Evolutionary conservation across 768 basidiomycete species (phyloP).

Genomic region (Russula virescens): DNA sequence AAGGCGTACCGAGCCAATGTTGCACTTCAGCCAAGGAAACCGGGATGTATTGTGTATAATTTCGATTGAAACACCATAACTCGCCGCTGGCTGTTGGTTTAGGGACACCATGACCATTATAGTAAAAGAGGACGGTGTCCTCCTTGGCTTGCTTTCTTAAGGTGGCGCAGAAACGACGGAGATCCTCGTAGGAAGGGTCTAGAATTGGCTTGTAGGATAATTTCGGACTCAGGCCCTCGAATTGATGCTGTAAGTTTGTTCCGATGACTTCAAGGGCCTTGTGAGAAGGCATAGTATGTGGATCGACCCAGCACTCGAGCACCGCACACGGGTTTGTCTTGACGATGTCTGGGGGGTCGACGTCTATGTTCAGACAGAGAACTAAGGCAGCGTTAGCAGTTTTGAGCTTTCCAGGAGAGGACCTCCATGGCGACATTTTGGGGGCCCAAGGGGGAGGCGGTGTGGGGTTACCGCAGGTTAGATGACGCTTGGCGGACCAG

Average conservation of each 20-base stretch:
- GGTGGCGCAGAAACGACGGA: conserved; percentile 78
- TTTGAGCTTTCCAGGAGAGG: conserved; percentile 79
- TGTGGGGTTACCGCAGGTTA: conserved; percentile 82
- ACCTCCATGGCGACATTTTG: conserved; percentile 73
- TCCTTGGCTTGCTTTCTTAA: conserved; percentile 86
- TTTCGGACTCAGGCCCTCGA: conserved; percentile 91
- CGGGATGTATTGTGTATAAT: conserved; percentile 97
- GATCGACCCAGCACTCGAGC: conserved; percentile 97
- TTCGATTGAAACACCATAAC: conserved; percentile 97
- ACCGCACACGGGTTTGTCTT: conserved; percentile 96
- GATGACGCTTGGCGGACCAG: conserved; percentile 86
- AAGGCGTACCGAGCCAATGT: conserved; percentile 88
- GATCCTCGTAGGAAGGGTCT: conserved; percentile 92
- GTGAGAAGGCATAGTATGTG: conserved; percentile 82
- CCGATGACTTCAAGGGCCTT: conserved; percentile 95
- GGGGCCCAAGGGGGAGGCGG: conserved; percentile 61
- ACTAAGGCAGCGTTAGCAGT: conserved; percentile 86
- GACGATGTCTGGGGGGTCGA: conserved; percentile 95
- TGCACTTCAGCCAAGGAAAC: conserved; percentile 93
- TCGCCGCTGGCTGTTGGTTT: conserved; percentile 94
- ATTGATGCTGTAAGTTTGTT: conserved; percentile 89
- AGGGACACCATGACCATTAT: conserved; percentile 98
- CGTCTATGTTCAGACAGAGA: conserved; percentile 93
- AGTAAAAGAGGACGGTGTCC: conserved; percentile 92
- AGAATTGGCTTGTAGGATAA: conserved; percentile 92